Percentiles rank a stretch among this genome's conserved stretches.
Conservation (phyloP, 2,329 filamentous ascomycete genomes). For the Epichloe festucae region DNA sequence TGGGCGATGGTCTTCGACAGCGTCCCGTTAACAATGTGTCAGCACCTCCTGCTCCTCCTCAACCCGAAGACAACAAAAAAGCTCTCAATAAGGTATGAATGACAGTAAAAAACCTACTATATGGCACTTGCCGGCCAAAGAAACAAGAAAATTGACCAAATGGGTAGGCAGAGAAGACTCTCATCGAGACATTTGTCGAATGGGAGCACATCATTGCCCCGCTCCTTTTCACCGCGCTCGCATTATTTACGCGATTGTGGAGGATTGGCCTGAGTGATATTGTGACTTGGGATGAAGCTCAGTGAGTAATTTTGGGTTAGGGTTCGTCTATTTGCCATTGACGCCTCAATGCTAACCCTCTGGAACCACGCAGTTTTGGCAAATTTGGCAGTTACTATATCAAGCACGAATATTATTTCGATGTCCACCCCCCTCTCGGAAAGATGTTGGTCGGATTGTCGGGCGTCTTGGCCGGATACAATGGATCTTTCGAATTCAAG, state of each 20-base stretch:
- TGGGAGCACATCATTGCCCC: slow-evolving; percentile 51
- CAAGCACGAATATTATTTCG: slow-evolving; percentile 97
- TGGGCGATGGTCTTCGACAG: slow-evolving; percentile 42
- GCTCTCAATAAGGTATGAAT: slow-evolving; percentile 36
- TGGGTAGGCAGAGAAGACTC: slow-evolving; percentile 29
- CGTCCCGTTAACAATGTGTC: slow-evolving; percentile 31
- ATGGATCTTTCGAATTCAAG: slow-evolving; percentile 99
- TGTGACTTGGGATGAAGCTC: slow-evolving; percentile 55
- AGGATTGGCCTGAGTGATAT: slow-evolving; percentile 57
- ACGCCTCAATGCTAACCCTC: slow-evolving; percentile 12
- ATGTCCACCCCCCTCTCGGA: slow-evolving; percentile 87
- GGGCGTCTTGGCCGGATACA: slow-evolving; percentile 92
- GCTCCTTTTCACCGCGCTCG: slow-evolving; percentile 46
- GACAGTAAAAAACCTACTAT: not conserved
- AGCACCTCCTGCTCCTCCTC: slow-evolving; percentile 22
- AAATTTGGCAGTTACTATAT: slow-evolving; percentile 99
- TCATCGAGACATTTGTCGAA: slow-evolving; percentile 49
- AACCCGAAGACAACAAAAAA: slow-evolving; percentile 49
- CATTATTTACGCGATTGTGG: slow-evolving; percentile 54
- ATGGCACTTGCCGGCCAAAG: not conserved
- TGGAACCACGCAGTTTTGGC: slow-evolving; percentile 49
- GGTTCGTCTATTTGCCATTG: not conserved
- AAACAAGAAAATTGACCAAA: slow-evolving; percentile 8
- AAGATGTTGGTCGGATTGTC: slow-evolving; percentile 98
- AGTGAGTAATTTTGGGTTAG: slow-evolving; percentile 28